Percentiles rank a stretch among this genome's conserved stretches.
Conservation (phyloP, 1,139 yeast genomes). For the Hyphopichia pseudoburtonii region DNA sequence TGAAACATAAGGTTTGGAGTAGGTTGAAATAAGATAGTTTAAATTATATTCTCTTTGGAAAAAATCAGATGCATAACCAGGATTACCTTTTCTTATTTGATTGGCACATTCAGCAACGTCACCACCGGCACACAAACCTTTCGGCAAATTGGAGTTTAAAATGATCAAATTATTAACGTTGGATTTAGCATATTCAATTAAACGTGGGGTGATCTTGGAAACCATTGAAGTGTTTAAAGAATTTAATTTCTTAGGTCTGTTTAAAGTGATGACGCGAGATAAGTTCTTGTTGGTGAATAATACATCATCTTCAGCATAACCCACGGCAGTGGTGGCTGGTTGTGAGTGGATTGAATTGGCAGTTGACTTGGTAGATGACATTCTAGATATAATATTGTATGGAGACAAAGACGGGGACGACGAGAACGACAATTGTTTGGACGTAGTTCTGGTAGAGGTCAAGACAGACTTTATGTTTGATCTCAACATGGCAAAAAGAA, state of each 20-base stretch:
- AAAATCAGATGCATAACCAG: constrained; percentile 58
- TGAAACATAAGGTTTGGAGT: constrained; percentile 80
- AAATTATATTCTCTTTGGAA: constrained; percentile 81
- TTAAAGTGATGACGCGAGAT: constrained; percentile 74
- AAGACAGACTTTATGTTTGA: background rate
- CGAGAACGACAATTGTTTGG: background rate
- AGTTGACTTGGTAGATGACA: background rate
- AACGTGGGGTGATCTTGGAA: constrained; percentile 66
- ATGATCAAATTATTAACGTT: constrained; percentile 63
- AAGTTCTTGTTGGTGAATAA: constrained; percentile 61
- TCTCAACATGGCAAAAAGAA: constrained; percentile 11
- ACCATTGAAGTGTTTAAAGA: constrained; percentile 84
- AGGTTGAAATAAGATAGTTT: constrained; percentile 77
- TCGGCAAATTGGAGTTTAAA: constrained; percentile 65
- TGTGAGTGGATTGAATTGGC: constrained; percentile 1
- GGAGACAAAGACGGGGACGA: background rate
- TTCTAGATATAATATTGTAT: background rate
- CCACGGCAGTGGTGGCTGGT: constrained; percentile 7
- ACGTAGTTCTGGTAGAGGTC: constrained; percentile 4
- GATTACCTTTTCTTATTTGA: constrained; percentile 48
- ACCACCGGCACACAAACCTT: constrained; percentile 86
- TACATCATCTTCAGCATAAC: constrained; percentile 50
- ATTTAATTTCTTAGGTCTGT: constrained; percentile 81
- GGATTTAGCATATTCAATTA: constrained; percentile 75
- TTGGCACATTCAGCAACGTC: constrained; percentile 81